Conservation (phyloP, 352 stramenopile species). For the Nothophytophthora sp. region DNA sequence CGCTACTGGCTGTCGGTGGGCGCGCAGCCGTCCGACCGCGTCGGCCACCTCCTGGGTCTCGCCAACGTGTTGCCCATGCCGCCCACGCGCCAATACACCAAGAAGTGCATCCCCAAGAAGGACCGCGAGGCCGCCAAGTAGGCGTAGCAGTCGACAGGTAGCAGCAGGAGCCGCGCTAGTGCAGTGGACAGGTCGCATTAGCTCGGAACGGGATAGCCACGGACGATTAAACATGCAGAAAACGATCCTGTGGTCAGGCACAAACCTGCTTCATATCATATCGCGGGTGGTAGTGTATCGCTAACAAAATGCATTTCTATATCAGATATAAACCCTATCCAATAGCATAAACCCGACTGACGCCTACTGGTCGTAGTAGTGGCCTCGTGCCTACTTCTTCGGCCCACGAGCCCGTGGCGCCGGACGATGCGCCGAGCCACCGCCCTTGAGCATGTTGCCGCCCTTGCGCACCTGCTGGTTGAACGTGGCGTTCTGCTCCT, state of each 20-base stretch:
- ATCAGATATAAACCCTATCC: neutral
- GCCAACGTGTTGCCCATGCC: conserved; percentile 85
- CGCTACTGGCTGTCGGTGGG: conserved; percentile 89
- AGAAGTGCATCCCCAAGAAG: conserved; percentile 87
- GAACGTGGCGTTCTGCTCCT: conserved; percentile 97
- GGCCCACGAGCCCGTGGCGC: conserved; percentile 56
- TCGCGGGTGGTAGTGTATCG: neutral
- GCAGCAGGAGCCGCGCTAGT: too few species aligned
- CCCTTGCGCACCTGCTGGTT: conserved; percentile 97
- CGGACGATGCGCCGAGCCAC: conserved; percentile 68
- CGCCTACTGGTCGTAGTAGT: neutral
- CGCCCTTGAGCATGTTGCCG: conserved; percentile 94
- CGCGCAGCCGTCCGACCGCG: conserved; percentile 85
- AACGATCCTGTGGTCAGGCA: neutral
- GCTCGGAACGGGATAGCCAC: too few species aligned
- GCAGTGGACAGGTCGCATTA: too few species aligned
- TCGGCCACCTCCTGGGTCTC: conserved; percentile 74
- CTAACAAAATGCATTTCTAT: neutral
- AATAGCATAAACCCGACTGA: neutral
- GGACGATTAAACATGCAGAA: neutral
- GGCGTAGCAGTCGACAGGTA: neutral
- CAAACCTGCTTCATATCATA: neutral
- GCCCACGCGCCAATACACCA: conserved; percentile 83
- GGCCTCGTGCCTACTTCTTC: conserved; percentile 38
- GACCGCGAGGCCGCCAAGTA: conserved; percentile 42